Evolutionary conservation across 768 basidiomycete genomes (phyloP), one percentile per base, ranked within the genome.

Genomic region (Trametes cubensis): DNA sequence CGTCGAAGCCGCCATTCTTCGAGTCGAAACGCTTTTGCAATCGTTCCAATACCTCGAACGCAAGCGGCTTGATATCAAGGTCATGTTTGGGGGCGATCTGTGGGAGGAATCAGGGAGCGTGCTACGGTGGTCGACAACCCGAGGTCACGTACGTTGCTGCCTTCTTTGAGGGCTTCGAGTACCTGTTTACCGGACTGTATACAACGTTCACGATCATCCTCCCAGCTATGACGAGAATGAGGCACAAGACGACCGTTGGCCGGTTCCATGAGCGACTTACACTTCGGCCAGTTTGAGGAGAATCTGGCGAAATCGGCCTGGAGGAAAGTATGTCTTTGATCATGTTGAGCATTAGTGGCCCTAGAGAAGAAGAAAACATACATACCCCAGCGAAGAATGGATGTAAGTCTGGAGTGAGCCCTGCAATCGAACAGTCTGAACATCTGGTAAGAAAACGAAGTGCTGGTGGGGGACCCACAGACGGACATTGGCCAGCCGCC

Each of bases 401-500:
- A 44, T 71, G 68, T 0, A 71, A 48, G 21, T 71, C 68, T 2
- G 68, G 70, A 4, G 70, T 71, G 13, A 71, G 64, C 70, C 70
- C 67, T 68, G 40, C 17, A 6, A 53, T 15, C 30, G 7, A 34
- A 41, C 39, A 30, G 45, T 38, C 28, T 23, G n/a, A 25, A 17
- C 3, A 14, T 38, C 11, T 10, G 39, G 3, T 38, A 7, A 15
- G 7, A 26, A 17, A 41, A 14, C n/a, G 25, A 25, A 56, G 44
- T 23, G 17, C 17, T 20, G n/a, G 10, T 34, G 11, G 10, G 6
- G 11, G 28, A 58, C 70, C 56, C 28, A 71, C 70, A 74, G 40
- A 74, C 70, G 26, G 73, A 74, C 73, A 74, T 72, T 14, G 73
- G 73, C 73, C 73, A 74, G 1, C 73, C 73, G 2, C 73, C 73